Conservation (phyloP, 495 filamentous ascomycete genomes). For the Aspergillus coremiiformis region DNA sequence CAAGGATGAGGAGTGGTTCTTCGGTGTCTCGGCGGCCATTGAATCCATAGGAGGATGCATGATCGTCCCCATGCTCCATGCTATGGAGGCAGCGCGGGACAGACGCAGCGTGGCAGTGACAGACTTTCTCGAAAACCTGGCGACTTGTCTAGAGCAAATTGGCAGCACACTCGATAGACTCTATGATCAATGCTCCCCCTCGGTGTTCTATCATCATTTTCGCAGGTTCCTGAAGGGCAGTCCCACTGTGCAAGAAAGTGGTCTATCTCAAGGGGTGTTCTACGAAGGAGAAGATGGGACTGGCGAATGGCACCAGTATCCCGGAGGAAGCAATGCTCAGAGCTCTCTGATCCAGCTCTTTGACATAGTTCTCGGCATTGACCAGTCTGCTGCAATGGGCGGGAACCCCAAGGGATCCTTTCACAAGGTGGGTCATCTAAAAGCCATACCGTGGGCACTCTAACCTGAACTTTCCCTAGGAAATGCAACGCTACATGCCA, state of each 20-base stretch:
- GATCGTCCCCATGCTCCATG: conserved; percentile 67
- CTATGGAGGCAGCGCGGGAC: conserved; percentile 58
- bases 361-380: conserved; percentile 69
- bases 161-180: conserved; percentile 60
- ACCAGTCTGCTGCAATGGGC: conserved; percentile 64
- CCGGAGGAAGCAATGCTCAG: conserved; percentile 80
- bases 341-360: conserved; percentile 80
- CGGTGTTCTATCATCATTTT: conserved; percentile 76
- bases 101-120: conserved; percentile 53
- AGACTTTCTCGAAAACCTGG: conserved; percentile 56
- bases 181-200: conserved; percentile 75
- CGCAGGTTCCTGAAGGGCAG: conserved; percentile 77
- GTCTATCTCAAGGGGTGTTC: conserved; percentile 67
- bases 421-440: no score
- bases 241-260: conserved; percentile 79
- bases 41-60: conserved; percentile 74
- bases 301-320: conserved; percentile 57
- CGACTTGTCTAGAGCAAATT: conserved; percentile 69
- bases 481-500: conserved; percentile 88
- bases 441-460: no score
- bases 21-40: conserved; percentile 77
- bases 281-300: conserved; percentile 62
- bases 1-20: conserved; percentile 87
- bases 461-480: conserved; percentile 23
- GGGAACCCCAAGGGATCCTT: no score